These are phyloP conservation scores for Clonostachys rhizophaga DNA, from an alignment of 2,329 filamentous ascomycete genomes.

Conservation along the genomic window DNA sequence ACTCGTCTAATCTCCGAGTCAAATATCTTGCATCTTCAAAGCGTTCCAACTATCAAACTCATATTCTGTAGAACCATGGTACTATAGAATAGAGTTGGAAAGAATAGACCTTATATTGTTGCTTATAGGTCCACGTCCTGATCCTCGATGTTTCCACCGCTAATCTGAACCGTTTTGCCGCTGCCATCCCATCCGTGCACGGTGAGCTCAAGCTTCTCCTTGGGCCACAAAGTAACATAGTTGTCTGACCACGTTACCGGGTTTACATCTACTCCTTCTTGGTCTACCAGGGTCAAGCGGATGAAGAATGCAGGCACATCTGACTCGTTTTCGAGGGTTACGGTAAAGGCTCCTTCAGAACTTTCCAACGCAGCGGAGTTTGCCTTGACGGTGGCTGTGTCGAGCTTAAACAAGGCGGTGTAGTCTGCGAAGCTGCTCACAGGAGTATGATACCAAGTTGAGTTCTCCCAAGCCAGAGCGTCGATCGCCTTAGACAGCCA, in stretches of 20 bases:
- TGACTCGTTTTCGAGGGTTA: conserved; percentile 47
- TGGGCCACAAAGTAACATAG: conserved; percentile 56
- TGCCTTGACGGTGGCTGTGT: conserved; percentile 26
- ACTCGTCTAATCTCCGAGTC: too few species aligned
- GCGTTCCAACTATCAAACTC: too few species aligned
- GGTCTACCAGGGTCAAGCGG: conserved; percentile 41
- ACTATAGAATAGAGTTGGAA: too few species aligned
- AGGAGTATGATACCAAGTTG: conserved; percentile 56
- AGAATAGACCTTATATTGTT: too few species aligned
- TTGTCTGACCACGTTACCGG: conserved; percentile 58
- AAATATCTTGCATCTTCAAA: too few species aligned
- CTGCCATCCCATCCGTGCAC: conserved; percentile 7
- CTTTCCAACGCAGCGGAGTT: conserved; percentile 5
- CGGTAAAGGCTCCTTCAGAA: conserved; percentile 9
- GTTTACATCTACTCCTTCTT: conserved; percentile 33
- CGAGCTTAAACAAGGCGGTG: conserved; percentile 33
- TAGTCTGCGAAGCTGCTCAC: conserved; percentile 45
- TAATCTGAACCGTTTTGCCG: conserved; percentile 4
- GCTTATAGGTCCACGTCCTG: too few species aligned
- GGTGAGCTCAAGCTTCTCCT: conserved; percentile 34
- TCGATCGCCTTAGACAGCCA: conserved; percentile 47
- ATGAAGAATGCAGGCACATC: conserved; percentile 53
- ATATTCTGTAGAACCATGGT: too few species aligned
- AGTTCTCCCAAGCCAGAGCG: conserved; percentile 47
- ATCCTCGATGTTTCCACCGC: conserved; percentile 6